Base-by-base conservation (phyloP, 192 early-diverging fungal genomes). In the Gaertneriomyces semiglobifer region DNA sequence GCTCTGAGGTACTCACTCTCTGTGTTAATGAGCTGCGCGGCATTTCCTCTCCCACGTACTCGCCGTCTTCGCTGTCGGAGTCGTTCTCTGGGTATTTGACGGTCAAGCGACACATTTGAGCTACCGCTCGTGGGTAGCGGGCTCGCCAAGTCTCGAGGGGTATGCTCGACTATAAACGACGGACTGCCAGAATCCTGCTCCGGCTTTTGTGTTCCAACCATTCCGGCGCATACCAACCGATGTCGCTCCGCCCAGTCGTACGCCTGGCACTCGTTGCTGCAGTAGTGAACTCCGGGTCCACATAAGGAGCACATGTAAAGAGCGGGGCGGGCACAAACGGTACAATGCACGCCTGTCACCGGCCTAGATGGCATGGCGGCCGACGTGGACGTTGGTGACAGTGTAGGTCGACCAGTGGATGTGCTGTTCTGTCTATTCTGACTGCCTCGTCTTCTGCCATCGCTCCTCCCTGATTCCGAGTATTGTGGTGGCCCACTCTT, bases 241-340 rank as follows among this genome's bases (percentile, higher is more conserved):
- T 88, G 87, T 12, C 16, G 16, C 18, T 50, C 60, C 50, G 61
- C 70, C 86, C 87, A 88, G 65, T 85, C 80, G 11, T 44, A 52
- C 2, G 75, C 70, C 60, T 89, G 88, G 62, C 88, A 89, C 38
- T 76, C 76, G 10, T 63, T 54, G 18, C 85, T 85, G 63, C 88
- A 89, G 62, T 88, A 89, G 39, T 62, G 66, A 4, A 45, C 55
- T 41, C 46, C 63, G 25, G 51, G 25, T 7, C 60, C 66, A 46
- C 77, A 78, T 19, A 46, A 7, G 0, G 77, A 73, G 56, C 77
- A 78, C 66, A 69, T 78, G 63, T 69, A 78, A 3, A 43, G 58
- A 5, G 77, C 77, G 1, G 53, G 60, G 12, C 68, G 61, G 18
- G 55, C 65, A 61, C 77, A 78, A 9, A 70, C 68, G 6, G 16